phyloP scores from a whole-genome alignment of 1,284 basidiomycete species.

The Austroboletus niveus region DNA sequence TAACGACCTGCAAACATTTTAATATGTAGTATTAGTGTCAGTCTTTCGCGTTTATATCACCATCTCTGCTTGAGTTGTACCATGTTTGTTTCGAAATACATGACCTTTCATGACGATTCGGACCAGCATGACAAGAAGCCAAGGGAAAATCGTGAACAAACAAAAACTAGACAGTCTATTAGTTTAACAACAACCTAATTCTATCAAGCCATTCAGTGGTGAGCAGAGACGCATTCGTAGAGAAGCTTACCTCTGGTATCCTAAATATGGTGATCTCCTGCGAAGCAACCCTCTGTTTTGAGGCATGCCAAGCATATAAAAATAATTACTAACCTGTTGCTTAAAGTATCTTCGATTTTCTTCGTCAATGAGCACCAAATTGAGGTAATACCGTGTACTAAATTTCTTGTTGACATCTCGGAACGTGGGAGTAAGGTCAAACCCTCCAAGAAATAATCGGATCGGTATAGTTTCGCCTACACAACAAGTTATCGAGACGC shows the following conservation, averaged over 20 bases:
- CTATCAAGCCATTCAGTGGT: slow-evolving; percentile 14
- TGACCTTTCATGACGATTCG: slow-evolving; percentile 1
- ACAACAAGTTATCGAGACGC: neutral
- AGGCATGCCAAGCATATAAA: neutral
- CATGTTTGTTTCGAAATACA: neutral
- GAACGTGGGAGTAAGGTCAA: slow-evolving; percentile 98
- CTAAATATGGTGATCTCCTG: slow-evolving; percentile 74
- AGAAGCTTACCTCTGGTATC: slow-evolving; percentile 60
- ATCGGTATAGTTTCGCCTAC: slow-evolving; percentile 97
- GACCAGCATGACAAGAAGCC: slow-evolving; percentile 1
- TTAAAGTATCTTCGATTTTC: slow-evolving; percentile 97
- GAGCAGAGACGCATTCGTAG: neutral
- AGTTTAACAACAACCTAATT: slow-evolving; percentile 21
- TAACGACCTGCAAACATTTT: slow-evolving; percentile 1
- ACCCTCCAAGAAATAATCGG: slow-evolving; percentile 95
- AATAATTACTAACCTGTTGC: slow-evolving; percentile 58
- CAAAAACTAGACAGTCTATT: slow-evolving; percentile 2
- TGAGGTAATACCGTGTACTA: slow-evolving; percentile 94
- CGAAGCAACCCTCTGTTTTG: neutral
- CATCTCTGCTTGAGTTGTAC: neutral
- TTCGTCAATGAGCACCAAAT: slow-evolving; percentile 95
- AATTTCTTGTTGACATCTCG: slow-evolving; percentile 99
- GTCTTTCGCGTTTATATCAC: slow-evolving; percentile 3
- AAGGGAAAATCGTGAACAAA: slow-evolving; percentile 7
- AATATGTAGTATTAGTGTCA: slow-evolving; percentile 16